phyloP scores from a whole-genome alignment of 1,139 yeast species.

The Lodderomyces elongisporus region DNA sequence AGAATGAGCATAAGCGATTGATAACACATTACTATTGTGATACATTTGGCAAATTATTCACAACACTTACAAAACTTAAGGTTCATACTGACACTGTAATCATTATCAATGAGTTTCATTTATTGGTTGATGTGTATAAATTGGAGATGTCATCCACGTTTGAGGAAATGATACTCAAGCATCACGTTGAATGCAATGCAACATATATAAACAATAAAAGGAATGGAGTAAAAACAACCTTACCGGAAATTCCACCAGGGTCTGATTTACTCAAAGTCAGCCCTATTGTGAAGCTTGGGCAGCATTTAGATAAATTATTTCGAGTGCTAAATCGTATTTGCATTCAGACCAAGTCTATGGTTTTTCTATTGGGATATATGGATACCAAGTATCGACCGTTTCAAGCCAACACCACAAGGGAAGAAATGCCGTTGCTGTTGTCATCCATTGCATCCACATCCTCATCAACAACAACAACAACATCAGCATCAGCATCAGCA shows the following conservation, averaged over 20 bases:
- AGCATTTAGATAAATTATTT: constrained; percentile 27
- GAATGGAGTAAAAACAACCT: constrained; percentile 11
- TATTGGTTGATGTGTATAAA: constrained; percentile 31
- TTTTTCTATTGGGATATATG: constrained; percentile 29
- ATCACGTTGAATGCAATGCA: constrained; percentile 26
- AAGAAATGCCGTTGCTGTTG: constrained; percentile 1
- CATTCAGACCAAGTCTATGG: constrained; percentile 21
- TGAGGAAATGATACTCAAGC: constrained; percentile 33
- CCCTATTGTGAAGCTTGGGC: constrained; percentile 29
- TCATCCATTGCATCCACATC: too few relatives aligned
- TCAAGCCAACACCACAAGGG: constrained; percentile 3
- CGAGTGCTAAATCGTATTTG: constrained; percentile 23
- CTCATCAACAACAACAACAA: neutral
- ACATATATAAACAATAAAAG: constrained; percentile 16
- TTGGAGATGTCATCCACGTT: constrained; percentile 30
- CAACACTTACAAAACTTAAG: constrained; percentile 1
- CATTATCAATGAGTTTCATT: constrained; percentile 33
- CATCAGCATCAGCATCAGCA: constrained; percentile 6
- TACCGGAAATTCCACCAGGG: constrained; percentile 27
- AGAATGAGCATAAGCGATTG: constrained; percentile 5
- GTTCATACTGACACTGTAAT: constrained; percentile 14
- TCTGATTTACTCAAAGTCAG: constrained; percentile 30
- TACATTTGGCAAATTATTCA: constrained; percentile 25
- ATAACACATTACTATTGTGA: constrained; percentile 15
- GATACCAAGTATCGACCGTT: constrained; percentile 23